Percentiles rank a stretch among this genome's conserved stretches.
Evolutionary conservation across 2,329 filamentous ascomycete genomes (phyloP).

Genomic region (Uncinocarpus reesii): DNA sequence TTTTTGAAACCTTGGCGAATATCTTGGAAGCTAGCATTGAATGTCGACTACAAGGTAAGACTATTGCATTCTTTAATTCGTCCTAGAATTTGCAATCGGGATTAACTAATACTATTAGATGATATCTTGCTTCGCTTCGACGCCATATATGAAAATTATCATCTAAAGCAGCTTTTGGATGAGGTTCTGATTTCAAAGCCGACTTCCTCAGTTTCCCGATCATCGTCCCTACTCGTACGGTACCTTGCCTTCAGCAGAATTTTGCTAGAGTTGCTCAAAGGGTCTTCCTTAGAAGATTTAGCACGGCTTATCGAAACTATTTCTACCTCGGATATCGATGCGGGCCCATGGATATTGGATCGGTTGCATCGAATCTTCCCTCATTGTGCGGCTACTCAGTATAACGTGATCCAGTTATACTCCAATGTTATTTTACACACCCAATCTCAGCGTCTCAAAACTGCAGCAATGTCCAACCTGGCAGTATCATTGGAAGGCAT

Average conservation of each 20-base stretch:
- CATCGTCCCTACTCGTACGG: conserved; percentile 10
- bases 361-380: conserved; percentile 23
- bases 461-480: conserved; percentile 26
- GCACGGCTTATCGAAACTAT: conserved; percentile 4
- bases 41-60: conserved; percentile 25
- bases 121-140: conserved; percentile 4
- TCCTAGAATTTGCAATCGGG: not conserved
- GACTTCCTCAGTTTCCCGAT: conserved; percentile 1
- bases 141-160: not conserved
- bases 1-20: conserved; percentile 33
- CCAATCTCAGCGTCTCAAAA: conserved; percentile 23
- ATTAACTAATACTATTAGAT: conserved; percentile 3
- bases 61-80: too few species aligned
- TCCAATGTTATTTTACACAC: conserved; percentile 23
- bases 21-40: conserved; percentile 27
- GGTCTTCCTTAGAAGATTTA: not conserved
- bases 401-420: conserved; percentile 25
- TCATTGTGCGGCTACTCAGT: conserved; percentile 19
- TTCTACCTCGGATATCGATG: conserved; percentile 19
- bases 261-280: not conserved
- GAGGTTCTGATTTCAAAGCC: not conserved
- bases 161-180: not conserved
- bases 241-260: conserved; percentile 7
- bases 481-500: conserved; percentile 24
- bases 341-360: conserved; percentile 29